A percentile compares a stretch with the other conserved stretches of the same genome.
phyloP scores from a whole-genome alignment of 1,284 basidiomycete species.

The Fistulinella cinereoalba region DNA sequence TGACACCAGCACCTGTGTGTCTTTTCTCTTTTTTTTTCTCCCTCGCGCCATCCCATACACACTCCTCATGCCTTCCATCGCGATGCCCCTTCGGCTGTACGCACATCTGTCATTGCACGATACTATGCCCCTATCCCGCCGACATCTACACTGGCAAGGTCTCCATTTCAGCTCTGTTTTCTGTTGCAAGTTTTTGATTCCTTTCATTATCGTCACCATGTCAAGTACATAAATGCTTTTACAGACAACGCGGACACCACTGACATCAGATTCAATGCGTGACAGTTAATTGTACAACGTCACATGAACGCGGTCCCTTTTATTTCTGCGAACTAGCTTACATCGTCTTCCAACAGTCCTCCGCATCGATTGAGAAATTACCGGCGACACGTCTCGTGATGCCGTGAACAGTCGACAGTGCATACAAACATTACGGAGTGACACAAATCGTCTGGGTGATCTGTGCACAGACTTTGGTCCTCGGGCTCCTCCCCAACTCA shows the following conservation, averaged over 20 bases:
- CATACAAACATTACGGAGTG: no score
- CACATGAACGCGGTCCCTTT: neutral
- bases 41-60: neutral
- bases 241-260: no score
- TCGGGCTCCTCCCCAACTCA: no score
- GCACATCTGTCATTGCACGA: constrained; percentile 5
- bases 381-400: no score
- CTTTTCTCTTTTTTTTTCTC: neutral
- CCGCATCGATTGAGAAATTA: no score
- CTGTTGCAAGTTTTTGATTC: constrained; percentile 1
- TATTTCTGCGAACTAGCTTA: no score
- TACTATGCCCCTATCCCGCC: constrained; percentile 2
- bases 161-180: neutral
- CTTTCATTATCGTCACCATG: neutral
- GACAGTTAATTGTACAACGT: no score
- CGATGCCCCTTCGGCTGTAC: constrained; percentile 2
- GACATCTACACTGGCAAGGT: neutral
- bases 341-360: no score
- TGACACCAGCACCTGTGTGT: constrained; percentile 13
- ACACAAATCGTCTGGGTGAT: no score
- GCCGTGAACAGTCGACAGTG: no score
- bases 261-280: no score
- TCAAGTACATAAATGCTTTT: constrained; percentile 5
- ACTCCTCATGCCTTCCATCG: neutral
- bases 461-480: no score